A percentile compares a stretch with the other conserved stretches of the same genome.
phyloP scores from a whole-genome alignment of 371 early-diverging fungal genomes.

The Zopfochytrium polystomum region DNA sequence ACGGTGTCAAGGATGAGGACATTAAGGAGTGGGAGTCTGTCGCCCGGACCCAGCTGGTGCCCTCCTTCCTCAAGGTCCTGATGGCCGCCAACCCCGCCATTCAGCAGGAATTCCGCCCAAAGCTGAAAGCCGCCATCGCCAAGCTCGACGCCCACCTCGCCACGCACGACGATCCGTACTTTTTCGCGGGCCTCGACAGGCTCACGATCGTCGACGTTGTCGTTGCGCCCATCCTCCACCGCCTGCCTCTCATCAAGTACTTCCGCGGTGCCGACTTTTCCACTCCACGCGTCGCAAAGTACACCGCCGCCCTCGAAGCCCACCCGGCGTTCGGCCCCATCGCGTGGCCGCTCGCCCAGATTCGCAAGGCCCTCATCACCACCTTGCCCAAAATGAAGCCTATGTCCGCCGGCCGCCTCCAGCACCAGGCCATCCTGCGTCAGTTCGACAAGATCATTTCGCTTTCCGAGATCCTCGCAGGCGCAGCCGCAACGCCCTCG shows the following conservation, averaged over 20 bases:
- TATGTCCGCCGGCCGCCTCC: constrained; percentile 10
- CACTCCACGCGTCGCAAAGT: background rate
- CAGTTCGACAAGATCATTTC: constrained; percentile 8
- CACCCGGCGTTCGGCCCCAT: background rate
- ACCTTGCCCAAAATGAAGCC: constrained; percentile 15
- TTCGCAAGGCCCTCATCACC: constrained; percentile 6
- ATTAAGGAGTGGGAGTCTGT: background rate
- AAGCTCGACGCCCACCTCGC: constrained; percentile 9
- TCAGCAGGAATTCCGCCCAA: constrained; percentile 14
- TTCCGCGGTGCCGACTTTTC: constrained; percentile 16
- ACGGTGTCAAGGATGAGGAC: background rate
- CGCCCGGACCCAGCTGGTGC: constrained; percentile 5
- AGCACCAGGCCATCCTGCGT: constrained; percentile 19
- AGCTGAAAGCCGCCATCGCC: constrained; percentile 10
- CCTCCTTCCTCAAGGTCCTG: constrained; percentile 14
- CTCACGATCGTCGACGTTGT: constrained; percentile 13
- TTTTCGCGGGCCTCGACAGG: constrained; percentile 6
- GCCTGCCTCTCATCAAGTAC: constrained; percentile 15
- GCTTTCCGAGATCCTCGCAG: background rate
- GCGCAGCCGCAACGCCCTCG: background rate
- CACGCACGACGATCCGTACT: background rate
- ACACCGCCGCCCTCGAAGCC: background rate
- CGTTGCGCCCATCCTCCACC: constrained; percentile 19
- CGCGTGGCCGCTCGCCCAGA: background rate
- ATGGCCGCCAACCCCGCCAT: constrained; percentile 6